phyloP scores from a whole-genome alignment of 1,284 basidiomycete species.

The Trichosporon asahii region DNA sequence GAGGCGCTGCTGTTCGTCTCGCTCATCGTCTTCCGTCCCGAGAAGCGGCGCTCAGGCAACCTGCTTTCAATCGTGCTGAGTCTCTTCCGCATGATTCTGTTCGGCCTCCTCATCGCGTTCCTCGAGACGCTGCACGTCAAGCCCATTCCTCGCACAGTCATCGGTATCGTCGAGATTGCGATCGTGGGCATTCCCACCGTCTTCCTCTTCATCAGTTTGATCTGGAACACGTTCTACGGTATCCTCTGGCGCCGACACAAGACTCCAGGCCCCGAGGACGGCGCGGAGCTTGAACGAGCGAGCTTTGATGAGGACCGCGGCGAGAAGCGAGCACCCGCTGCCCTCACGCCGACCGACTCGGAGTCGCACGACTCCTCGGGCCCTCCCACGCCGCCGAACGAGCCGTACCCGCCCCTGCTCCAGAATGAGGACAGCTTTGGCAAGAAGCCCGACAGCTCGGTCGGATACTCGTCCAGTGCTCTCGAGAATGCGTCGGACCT shows the following conservation, averaged over 20 bases:
- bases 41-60: constrained; percentile 51
- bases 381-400: not conserved
- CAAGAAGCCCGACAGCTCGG: not conserved
- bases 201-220: constrained; percentile 71
- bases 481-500: not conserved
- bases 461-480: not conserved
- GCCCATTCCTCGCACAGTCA: constrained; percentile 45
- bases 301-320: constrained; percentile 11
- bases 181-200: constrained; percentile 48
- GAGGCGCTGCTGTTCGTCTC: constrained; percentile 63
- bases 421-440: not conserved
- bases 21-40: constrained; percentile 56
- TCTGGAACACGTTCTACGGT: constrained; percentile 63
- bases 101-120: constrained; percentile 50
- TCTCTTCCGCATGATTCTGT: constrained; percentile 44
- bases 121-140: constrained; percentile 42
- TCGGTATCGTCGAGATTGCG: constrained; percentile 50
- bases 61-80: constrained; percentile 43
- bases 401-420: not conserved
- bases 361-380: not conserved
- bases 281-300: constrained; percentile 40
- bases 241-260: constrained; percentile 44
- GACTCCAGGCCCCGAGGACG: constrained; percentile 44
- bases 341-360: not conserved
- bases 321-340: not conserved